A percentile compares a stretch with the other conserved stretches of the same genome.
Conservation (phyloP, 2,329 filamentous ascomycete species). For the Penicillium sp. region DNA sequence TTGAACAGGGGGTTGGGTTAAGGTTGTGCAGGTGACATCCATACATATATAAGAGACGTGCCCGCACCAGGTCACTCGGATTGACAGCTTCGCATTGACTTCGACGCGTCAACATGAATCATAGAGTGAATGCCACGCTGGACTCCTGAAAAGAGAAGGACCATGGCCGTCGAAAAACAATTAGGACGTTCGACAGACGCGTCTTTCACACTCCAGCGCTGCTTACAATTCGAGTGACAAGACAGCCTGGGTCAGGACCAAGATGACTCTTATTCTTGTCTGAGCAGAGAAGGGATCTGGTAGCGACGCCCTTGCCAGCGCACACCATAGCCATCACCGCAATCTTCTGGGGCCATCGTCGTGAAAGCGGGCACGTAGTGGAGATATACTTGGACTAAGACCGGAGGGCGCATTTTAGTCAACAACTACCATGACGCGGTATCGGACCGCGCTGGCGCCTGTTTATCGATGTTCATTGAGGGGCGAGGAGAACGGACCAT, state of each 20-base stretch:
- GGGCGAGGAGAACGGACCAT: too few relatives aligned
- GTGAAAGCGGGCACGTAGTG: constrained; percentile 1
- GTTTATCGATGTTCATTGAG: background rate
- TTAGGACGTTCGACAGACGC: background rate
- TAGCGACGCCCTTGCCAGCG: constrained; percentile 3
- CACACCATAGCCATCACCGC: background rate
- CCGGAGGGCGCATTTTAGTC: constrained; percentile 9
- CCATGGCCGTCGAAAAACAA: background rate
- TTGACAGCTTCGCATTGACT: too few relatives aligned
- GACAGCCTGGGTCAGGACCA: background rate
- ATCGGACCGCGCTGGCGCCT: background rate
- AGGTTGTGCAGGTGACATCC: background rate
- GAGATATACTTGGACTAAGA: constrained; percentile 8
- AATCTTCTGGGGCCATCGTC: background rate
- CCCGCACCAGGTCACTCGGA: too few relatives aligned
- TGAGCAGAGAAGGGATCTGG: background rate
- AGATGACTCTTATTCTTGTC: background rate
- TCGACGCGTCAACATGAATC: too few relatives aligned
- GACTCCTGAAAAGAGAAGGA: background rate
- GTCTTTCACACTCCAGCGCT: too few relatives aligned
- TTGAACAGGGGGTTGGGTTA: too few relatives aligned
- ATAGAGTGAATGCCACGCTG: background rate
- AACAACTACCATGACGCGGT: background rate
- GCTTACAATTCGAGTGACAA: background rate
- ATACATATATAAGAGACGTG: background rate